Evolutionary conservation across 1,284 basidiomycete species (phyloP), one percentile per base, ranked within the genome.

Genomic region (Microbotryum intermedium): DNA sequence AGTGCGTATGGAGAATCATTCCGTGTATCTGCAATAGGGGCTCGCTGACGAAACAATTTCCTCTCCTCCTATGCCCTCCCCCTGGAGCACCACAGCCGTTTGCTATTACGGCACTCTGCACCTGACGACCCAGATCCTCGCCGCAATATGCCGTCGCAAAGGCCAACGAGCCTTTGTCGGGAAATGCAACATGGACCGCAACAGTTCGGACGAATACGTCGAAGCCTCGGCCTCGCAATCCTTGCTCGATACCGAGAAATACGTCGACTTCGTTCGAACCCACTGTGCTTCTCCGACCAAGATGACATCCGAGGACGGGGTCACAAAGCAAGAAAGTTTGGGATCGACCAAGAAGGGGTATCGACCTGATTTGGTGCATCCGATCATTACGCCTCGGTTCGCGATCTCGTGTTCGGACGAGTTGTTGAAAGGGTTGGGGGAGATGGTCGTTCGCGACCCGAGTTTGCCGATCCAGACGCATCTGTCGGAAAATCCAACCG

Each of bases 311-410:
- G 45, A 49, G 18, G 58, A 44, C 29, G 62, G n/a, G n/a, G n/a
- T n/a, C n/a, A n/a, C n/a, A n/a, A n/a, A n/a, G n/a, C n/a, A n/a
- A n/a, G n/a, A 60, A 13, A 53, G 53, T 30, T 50, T 45, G 18
- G 30, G 54, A n/a, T 9, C 46, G 10, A 50, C 42, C 30, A 45
- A 4, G 11, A 39, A 39, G 0, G 34, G 16, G 11, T 39, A 5
- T 11, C 11, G 54, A 58, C 43, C 52, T 46, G 6, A 67, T 58
- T 30, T 92, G 20, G 87, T 97, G 7, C 86, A 88, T 60, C 93
- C 93, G 0, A 84, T 94, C 71, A 77, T 97, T 49, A 97, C 94
- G 0, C 94, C 94, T 21, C 86, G 93, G 21, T 97, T 98, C 74
- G 93, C 94, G 29, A 87, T 98, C 65, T 84, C 87, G n/a, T 94